Evolutionary conservation across 75 land plant genomes (phyloP).

Genomic region (Isoetes taiwanensis): DNA sequence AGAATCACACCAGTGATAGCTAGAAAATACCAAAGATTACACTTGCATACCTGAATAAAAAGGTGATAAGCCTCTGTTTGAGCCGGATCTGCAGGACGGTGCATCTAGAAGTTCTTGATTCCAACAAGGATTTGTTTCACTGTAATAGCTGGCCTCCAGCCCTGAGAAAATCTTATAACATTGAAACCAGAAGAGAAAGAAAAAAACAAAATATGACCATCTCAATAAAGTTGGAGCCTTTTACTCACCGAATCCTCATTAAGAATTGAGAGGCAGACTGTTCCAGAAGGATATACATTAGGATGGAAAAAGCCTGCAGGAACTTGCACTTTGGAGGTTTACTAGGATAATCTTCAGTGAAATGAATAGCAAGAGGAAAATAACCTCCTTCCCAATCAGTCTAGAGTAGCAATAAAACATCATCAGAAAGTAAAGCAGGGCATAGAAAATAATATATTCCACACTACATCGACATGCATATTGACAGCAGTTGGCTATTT

Average conservation of each 20-base stretch:
- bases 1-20: background rate
- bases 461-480: too few relatives aligned
- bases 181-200: background rate
- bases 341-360: constrained; percentile 96
- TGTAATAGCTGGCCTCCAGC: constrained; percentile 96
- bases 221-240: too few relatives aligned
- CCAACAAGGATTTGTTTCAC: constrained; percentile 94
- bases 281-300: constrained; percentile 95
- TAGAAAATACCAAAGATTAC: background rate
- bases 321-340: constrained; percentile 98
- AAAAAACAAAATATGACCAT: background rate
- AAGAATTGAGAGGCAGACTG: constrained; percentile 90
- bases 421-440: background rate
- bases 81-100: constrained; percentile 83
- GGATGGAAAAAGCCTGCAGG: constrained; percentile 91
- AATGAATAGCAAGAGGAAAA: constrained; percentile 66
- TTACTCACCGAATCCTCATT: constrained; percentile 83
- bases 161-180: constrained; percentile 29
- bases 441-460: too few relatives aligned
- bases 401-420: constrained; percentile 28
- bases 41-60: constrained; percentile 47
- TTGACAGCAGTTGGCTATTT: too few relatives aligned
- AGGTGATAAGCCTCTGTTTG: constrained; percentile 85
- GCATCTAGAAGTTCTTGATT: constrained; percentile 88
- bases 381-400: constrained; percentile 95